Conservation (phyloP, 768 basidiomycete genomes). For the Tephrocybe sp. region DNA sequence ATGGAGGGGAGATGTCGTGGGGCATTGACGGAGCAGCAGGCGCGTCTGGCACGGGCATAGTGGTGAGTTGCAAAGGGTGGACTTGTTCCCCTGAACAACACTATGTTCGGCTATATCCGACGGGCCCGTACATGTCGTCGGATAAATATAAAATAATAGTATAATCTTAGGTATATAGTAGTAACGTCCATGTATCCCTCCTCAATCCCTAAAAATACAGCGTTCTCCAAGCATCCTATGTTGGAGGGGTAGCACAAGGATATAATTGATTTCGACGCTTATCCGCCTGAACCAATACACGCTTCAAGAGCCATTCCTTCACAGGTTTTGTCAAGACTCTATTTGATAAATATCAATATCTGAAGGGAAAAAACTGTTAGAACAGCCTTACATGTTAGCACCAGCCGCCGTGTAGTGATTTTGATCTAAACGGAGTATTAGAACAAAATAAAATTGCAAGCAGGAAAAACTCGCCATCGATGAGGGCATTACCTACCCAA, state of each 20-base stretch:
- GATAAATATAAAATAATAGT: constrained; percentile 11
- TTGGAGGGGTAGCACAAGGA: too few species aligned
- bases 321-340: constrained; percentile 85
- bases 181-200: neutral
- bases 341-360: constrained; percentile 13
- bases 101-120: constrained; percentile 39
- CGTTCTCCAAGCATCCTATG: constrained; percentile 8
- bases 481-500: constrained; percentile 50
- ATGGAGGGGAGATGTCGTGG: constrained; percentile 29
- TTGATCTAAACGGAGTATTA: constrained; percentile 53
- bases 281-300: constrained; percentile 45
- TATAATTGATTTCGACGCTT: constrained; percentile 50
- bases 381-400: constrained; percentile 61
- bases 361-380: neutral
- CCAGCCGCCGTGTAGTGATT: constrained; percentile 76
- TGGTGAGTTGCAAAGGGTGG: constrained; percentile 11
- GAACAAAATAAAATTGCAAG: neutral
- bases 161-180: neutral
- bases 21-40: constrained; percentile 15
- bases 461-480: constrained; percentile 38
- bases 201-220: neutral
- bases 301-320: constrained; percentile 53
- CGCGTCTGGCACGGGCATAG: constrained; percentile 15
- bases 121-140: too few species aligned
- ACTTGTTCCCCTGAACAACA: constrained; percentile 17